Conservation (phyloP, 139 green algal species). For the Ulvella scutata region DNA sequence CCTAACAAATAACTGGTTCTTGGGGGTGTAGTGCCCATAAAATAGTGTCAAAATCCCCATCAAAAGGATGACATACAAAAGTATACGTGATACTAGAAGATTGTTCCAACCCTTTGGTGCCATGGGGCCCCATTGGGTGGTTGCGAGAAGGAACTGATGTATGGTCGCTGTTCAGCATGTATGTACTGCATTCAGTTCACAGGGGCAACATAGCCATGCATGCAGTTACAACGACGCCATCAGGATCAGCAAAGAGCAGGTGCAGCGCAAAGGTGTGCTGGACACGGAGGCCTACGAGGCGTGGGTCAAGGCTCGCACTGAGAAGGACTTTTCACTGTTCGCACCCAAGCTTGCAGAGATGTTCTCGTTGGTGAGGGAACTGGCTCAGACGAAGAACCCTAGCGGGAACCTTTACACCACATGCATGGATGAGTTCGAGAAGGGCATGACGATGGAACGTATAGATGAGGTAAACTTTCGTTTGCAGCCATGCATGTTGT, state of each 20-base stretch:
- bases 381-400: constrained; percentile 21
- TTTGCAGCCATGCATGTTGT: neutral
- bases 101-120: too few species aligned
- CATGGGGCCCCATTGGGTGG: too few species aligned
- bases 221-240: constrained; percentile 25
- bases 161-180: too few species aligned
- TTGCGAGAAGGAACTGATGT: too few species aligned
- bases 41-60: too few species aligned
- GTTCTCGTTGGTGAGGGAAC: constrained; percentile 45
- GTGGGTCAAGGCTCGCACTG: constrained; percentile 61
- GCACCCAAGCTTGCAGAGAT: constrained; percentile 64
- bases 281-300: constrained; percentile 54
- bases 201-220: too few species aligned
- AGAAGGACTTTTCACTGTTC: constrained; percentile 60
- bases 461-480: constrained; percentile 48
- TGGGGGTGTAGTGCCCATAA: too few species aligned
- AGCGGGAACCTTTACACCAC: neutral
- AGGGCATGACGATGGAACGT: constrained; percentile 43
- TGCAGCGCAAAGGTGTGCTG: constrained; percentile 43
- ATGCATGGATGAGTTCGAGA: constrained; percentile 72
- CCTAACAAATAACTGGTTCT: too few species aligned
- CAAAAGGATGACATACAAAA: too few species aligned
- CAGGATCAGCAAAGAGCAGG: constrained; percentile 52
- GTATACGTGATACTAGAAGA: too few species aligned
- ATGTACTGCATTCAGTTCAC: too few species aligned